phyloP scores from a whole-genome alignment of 1,139 yeast species.

The Pneumocystis wakefieldiae region DNA sequence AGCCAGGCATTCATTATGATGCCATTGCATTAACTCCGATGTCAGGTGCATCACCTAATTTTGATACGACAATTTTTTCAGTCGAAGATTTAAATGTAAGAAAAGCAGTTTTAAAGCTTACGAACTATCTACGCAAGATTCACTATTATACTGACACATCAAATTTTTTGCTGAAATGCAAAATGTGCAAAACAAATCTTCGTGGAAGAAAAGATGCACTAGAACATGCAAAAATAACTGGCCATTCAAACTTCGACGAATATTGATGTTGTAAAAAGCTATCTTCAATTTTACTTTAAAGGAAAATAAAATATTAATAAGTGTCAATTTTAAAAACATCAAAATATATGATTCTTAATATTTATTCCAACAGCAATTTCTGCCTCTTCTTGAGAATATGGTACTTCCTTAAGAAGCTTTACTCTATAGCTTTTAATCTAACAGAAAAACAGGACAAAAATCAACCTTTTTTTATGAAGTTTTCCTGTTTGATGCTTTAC shows the following conservation, averaged over 20 bases:
- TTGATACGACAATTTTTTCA: conserved; percentile 33
- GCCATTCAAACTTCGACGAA: conserved; percentile 55
- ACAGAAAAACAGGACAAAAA: not conserved
- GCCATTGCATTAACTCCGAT: conserved; percentile 34
- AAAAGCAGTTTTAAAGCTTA: conserved; percentile 31
- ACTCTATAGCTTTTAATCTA: conserved; percentile 31
- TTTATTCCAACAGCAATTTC: conserved; percentile 81
- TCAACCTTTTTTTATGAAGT: conserved; percentile 47
- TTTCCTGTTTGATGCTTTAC: conserved; percentile 57
- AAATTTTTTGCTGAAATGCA: conserved; percentile 44
- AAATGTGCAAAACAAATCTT: conserved; percentile 38
- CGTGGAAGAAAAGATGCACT: conserved; percentile 56
- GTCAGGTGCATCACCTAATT: conserved; percentile 20
- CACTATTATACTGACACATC: conserved; percentile 59
- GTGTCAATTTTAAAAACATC: not conserved
- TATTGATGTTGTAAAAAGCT: conserved; percentile 41
- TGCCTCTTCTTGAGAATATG: conserved; percentile 76
- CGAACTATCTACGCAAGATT: conserved; percentile 33
- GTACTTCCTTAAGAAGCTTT: conserved; percentile 56
- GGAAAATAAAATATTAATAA: not conserved
- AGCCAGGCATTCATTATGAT: conserved; percentile 52
- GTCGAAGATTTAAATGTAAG: conserved; percentile 24
- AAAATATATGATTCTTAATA: conserved; percentile 30
- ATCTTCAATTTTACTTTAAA: conserved; percentile 26
- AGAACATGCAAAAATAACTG: conserved; percentile 49